These are phyloP conservation scores for Corymbia calophylla DNA, from an alignment of 441 rosid species.

Conservation along the genomic window DNA sequence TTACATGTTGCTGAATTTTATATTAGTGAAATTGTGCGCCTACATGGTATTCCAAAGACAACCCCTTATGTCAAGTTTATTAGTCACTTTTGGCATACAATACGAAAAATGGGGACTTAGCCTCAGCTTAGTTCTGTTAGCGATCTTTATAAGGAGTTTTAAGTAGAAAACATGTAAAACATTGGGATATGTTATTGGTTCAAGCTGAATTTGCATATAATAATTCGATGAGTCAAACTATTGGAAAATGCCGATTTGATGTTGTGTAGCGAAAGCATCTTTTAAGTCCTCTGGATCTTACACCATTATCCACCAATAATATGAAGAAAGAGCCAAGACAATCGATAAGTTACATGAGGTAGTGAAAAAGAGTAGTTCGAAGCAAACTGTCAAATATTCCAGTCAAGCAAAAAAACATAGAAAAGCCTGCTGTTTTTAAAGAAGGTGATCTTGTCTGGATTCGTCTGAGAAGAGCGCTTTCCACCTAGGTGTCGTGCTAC, in stretches of 20 bases:
- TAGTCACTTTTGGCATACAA: not conserved
- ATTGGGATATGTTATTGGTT: not conserved
- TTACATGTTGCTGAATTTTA: not conserved
- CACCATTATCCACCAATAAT: too few relatives aligned
- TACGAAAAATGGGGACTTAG: not conserved
- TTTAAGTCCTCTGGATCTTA: not conserved
- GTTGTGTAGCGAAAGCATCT: not conserved
- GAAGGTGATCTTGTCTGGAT: too few relatives aligned
- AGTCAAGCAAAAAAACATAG: too few relatives aligned
- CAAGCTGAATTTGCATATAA: not conserved
- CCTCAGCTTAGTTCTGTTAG: not conserved
- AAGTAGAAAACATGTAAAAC: not conserved
- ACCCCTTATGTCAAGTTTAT: not conserved
- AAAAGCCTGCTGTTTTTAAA: too few relatives aligned
- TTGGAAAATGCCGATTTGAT: not conserved
- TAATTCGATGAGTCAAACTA: not conserved
- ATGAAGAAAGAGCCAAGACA: too few relatives aligned
- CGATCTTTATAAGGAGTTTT: not conserved
- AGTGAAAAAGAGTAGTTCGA: too few relatives aligned
- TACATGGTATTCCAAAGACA: not conserved
- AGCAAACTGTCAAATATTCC: too few relatives aligned
- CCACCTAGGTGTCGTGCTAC: too few relatives aligned
- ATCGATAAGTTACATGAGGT: too few relatives aligned
- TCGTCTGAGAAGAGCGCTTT: too few relatives aligned
- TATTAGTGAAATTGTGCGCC: not conserved